A percentile compares a stretch with the other conserved stretches of the same genome.
Evolutionary conservation across 306 rosid species (phyloP).

Genomic region (Cicer arietinum): DNA sequence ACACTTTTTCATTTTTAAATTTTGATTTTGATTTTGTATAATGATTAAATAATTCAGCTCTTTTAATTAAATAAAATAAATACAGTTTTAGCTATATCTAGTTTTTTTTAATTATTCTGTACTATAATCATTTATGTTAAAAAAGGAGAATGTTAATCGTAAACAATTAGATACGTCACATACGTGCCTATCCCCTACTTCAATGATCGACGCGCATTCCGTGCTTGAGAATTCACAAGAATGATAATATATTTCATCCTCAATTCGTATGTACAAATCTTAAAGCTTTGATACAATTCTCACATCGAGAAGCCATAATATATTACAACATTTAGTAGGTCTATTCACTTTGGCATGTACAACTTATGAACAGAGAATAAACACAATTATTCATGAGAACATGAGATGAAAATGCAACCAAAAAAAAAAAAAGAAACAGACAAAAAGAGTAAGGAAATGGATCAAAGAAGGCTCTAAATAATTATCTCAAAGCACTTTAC

Average conservation of each 20-base stretch:
- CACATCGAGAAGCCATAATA: conserved; percentile 3
- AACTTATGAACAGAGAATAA: conserved; percentile 34
- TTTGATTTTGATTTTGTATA: too few relatives aligned
- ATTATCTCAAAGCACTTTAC: conserved; percentile 40
- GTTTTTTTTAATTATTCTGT: too few relatives aligned
- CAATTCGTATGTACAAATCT: conserved; percentile 26
- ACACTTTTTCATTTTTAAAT: too few relatives aligned
- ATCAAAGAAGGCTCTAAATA: conserved; percentile 20
- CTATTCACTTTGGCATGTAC: conserved; percentile 9
- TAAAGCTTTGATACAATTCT: conserved; percentile 36
- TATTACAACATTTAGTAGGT: conserved; percentile 38
- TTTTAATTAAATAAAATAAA: too few relatives aligned
- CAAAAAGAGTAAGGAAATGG: not conserved
- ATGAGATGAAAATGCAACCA: not conserved
- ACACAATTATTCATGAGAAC: conserved; percentile 39
- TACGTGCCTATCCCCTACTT: not conserved
- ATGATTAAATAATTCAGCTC: too few relatives aligned
- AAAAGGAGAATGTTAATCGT: not conserved
- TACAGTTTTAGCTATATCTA: too few relatives aligned
- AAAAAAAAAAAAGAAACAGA: not conserved
- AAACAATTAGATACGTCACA: not conserved
- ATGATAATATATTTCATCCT: not conserved
- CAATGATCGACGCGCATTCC: not conserved
- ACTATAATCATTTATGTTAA: not conserved
- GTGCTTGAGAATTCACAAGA: not conserved